Conservation (phyloP, 805 yeast species). For the Nakazawaea ernobii region DNA sequence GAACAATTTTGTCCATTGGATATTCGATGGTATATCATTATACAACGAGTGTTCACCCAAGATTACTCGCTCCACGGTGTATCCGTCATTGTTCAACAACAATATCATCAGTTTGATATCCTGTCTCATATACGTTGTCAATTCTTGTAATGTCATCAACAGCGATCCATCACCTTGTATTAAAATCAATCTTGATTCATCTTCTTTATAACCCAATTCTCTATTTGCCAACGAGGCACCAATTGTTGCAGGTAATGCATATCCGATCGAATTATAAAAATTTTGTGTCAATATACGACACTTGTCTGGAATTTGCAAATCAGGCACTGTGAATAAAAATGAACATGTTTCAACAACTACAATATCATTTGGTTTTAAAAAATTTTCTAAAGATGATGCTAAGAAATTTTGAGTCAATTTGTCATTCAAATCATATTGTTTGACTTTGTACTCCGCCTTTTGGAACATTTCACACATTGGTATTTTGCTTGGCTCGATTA, state of each 20-base stretch:
- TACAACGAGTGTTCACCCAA: slow-evolving; percentile 44
- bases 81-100: slow-evolving; percentile 45
- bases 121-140: slow-evolving; percentile 36
- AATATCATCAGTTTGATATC: slow-evolving; percentile 35
- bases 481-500: slow-evolving; percentile 10
- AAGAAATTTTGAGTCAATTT: slow-evolving; percentile 29
- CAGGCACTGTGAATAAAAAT: slow-evolving; percentile 37
- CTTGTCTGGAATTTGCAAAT: slow-evolving; percentile 30
- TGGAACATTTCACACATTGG: slow-evolving; percentile 6
- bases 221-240: slow-evolving; percentile 40
- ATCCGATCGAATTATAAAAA: slow-evolving; percentile 47
- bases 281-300: slow-evolving; percentile 31
- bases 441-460: not conserved
- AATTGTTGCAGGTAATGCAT: slow-evolving; percentile 45
- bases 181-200: slow-evolving; percentile 32
- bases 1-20: slow-evolving; percentile 67
- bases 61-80: slow-evolving; percentile 45
- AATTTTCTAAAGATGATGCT: slow-evolving; percentile 27
- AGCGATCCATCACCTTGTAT: slow-evolving; percentile 54
- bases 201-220: slow-evolving; percentile 25
- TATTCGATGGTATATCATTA: slow-evolving; percentile 41
- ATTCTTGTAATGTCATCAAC: slow-evolving; percentile 48
- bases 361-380: slow-evolving; percentile 32
- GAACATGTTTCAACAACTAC: slow-evolving; percentile 42
- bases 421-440: not conserved